A percentile compares a stretch with the other conserved stretches of the same genome.
phyloP scores from a whole-genome alignment of 1,284 basidiomycete genomes.

The Irpex sp. region DNA sequence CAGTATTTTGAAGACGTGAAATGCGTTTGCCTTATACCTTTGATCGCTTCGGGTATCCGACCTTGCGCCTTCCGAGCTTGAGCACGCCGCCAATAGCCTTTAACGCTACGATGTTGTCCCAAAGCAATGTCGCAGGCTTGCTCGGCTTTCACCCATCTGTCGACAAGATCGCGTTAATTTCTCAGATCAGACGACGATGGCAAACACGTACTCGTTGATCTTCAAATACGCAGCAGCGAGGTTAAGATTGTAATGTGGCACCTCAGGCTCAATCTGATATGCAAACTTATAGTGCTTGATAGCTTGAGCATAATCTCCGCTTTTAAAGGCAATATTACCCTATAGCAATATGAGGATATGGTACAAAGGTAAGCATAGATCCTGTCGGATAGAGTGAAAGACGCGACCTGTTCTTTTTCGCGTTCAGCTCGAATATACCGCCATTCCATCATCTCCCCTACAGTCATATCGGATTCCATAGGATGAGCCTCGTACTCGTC shows the following conservation, averaged over 20 bases:
- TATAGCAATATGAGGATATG: conserved; percentile 22
- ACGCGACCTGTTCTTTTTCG: conserved; percentile 59
- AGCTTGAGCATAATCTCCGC: conserved; percentile 50
- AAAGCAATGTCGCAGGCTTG: conserved; percentile 60
- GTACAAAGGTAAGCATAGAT: background rate
- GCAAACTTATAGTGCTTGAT: conserved; percentile 56
- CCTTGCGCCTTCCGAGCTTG: conserved; percentile 59
- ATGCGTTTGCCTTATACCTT: conserved; percentile 35
- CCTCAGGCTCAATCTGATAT: conserved; percentile 59
- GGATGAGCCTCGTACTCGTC: conserved; percentile 42
- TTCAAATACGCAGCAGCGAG: conserved; percentile 68
- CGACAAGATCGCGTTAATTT: background rate
- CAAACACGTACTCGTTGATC: conserved; percentile 48
- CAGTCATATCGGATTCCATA: conserved; percentile 52
- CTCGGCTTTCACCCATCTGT: conserved; percentile 67
- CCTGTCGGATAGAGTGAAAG: background rate
- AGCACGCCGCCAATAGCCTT: conserved; percentile 63
- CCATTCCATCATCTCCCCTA: conserved; percentile 67
- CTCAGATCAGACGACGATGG: background rate
- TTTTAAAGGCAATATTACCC: conserved; percentile 65
- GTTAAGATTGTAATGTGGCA: conserved; percentile 70
- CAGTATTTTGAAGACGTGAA: background rate
- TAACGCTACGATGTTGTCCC: conserved; percentile 58
- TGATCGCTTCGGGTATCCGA: conserved; percentile 54
- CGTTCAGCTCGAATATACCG: conserved; percentile 62